phyloP scores from a whole-genome alignment of 768 basidiomycete genomes.

The Leccinum variicolor region DNA sequence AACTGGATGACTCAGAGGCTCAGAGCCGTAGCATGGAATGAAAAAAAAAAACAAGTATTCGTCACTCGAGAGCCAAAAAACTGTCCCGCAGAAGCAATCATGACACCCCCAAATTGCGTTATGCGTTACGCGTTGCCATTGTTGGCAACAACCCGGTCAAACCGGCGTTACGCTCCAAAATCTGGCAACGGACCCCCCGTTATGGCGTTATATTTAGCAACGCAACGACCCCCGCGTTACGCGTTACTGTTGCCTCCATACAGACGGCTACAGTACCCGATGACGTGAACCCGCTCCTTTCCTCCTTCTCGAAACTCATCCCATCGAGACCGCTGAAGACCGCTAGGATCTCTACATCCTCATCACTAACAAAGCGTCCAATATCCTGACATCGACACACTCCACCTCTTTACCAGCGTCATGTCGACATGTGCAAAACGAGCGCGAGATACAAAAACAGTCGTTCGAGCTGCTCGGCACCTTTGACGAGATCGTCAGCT shows the following conservation, averaged over 20 bases:
- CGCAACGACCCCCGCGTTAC: background rate
- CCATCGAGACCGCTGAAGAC: too few species aligned
- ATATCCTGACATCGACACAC: conserved; percentile 97
- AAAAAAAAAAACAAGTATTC: too few species aligned
- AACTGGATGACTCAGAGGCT: too few species aligned
- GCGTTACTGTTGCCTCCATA: background rate
- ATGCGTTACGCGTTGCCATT: background rate
- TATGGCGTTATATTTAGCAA: background rate
- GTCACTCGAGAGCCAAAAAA: too few species aligned
- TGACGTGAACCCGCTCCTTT: too few species aligned
- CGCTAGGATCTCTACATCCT: too few species aligned
- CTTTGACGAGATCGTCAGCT: conserved; percentile 99
- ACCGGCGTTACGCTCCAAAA: background rate
- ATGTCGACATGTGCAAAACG: conserved; percentile 92
- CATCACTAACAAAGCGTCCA: conserved; percentile 27
- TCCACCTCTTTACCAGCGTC: conserved; percentile 90
- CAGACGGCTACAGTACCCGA: background rate
- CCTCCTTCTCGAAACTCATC: too few species aligned
- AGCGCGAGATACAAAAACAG: conserved; percentile 85
- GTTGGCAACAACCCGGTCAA: background rate
- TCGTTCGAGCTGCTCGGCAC: conserved; percentile 94
- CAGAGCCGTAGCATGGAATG: too few species aligned
- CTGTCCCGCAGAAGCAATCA: too few species aligned
- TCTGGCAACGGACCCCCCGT: background rate
- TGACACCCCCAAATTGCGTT: background rate